Conservation (phyloP, 768 basidiomycete genomes). For the Phanerochaete carnosa region DNA sequence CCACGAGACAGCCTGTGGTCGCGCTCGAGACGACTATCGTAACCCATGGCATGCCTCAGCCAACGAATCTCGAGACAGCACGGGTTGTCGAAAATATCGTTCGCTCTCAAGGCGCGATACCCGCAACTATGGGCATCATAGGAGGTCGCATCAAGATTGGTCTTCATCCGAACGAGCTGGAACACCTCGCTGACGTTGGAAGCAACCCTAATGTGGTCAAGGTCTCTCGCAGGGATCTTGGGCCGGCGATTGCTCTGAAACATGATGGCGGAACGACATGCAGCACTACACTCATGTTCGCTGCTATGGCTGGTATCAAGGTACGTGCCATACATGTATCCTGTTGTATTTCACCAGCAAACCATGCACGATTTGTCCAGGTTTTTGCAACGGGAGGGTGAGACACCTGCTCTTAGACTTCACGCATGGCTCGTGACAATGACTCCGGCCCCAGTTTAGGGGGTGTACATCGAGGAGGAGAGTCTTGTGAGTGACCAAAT, state of each 20-base stretch:
- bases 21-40: constrained; percentile 92
- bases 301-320: constrained; percentile 85
- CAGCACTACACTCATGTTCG: constrained; percentile 69
- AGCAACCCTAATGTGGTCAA: constrained; percentile 46
- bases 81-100: constrained; percentile 71
- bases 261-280: constrained; percentile 79
- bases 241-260: constrained; percentile 62
- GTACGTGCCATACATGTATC: constrained; percentile 30
- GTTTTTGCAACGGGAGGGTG: constrained; percentile 93
- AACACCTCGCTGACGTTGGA: constrained; percentile 56
- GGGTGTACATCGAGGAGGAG: constrained; percentile 79
- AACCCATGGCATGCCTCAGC: constrained; percentile 89
- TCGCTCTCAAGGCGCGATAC: constrained; percentile 70
- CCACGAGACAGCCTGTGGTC: constrained; percentile 64
- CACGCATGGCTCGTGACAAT: neutral
- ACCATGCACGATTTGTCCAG: constrained; percentile 31
- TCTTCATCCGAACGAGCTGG: constrained; percentile 59
- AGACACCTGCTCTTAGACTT: constrained; percentile 18
- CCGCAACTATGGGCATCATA: constrained; percentile 88
- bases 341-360: neutral
- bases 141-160: constrained; percentile 87
- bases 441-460: constrained; percentile 50
- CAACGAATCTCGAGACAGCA: constrained; percentile 70
- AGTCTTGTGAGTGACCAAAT: constrained; percentile 46
- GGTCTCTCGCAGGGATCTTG: constrained; percentile 80